phyloP scores from a whole-genome alignment of 495 filamentous ascomycete species.

The Bacidia gigantensis region DNA sequence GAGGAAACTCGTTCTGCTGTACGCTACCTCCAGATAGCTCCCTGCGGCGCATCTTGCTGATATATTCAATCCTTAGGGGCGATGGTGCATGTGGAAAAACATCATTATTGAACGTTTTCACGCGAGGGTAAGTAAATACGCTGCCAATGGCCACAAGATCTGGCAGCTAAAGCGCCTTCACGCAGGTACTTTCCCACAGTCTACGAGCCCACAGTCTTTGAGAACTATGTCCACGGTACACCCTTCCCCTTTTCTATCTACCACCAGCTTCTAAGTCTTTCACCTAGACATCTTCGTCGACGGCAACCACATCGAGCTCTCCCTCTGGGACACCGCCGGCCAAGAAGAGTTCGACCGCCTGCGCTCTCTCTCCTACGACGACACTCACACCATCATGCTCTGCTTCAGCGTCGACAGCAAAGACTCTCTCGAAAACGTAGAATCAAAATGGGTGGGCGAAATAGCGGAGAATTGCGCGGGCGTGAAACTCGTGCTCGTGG shows the following conservation, averaged over 20 bases:
- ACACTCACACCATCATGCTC: slow-evolving; percentile 96
- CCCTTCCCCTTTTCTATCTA: not conserved
- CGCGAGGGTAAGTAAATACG: slow-evolving; percentile 61
- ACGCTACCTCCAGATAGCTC: slow-evolving; percentile 26
- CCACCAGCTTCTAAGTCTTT: slow-evolving; percentile 15
- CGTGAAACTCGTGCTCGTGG: slow-evolving; percentile 89
- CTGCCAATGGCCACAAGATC: not conserved
- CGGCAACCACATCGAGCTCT: slow-evolving; percentile 87
- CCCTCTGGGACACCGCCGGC: slow-evolving; percentile 94
- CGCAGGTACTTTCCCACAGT: slow-evolving; percentile 90
- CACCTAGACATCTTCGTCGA: slow-evolving; percentile 88
- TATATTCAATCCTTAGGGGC: slow-evolving; percentile 41
- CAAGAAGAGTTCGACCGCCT: slow-evolving; percentile 99
- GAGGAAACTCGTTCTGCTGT: slow-evolving; percentile 96
- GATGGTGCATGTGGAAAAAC: slow-evolving; percentile 98
- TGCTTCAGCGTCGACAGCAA: slow-evolving; percentile 95
- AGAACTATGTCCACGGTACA: slow-evolving; percentile 96
- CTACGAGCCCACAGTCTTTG: slow-evolving; percentile 96
- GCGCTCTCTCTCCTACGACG: slow-evolving; percentile 89
- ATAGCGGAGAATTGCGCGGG: slow-evolving; percentile 95
- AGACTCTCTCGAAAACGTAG: slow-evolving; percentile 94
- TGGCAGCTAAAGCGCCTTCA: not conserved
- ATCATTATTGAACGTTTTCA: slow-evolving; percentile 94
- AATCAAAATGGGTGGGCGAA: slow-evolving; percentile 94
- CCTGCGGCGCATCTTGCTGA: not conserved